Evolutionary conservation across 495 filamentous ascomycete species (phyloP).

Genomic region (Aspergillus campestris): DNA sequence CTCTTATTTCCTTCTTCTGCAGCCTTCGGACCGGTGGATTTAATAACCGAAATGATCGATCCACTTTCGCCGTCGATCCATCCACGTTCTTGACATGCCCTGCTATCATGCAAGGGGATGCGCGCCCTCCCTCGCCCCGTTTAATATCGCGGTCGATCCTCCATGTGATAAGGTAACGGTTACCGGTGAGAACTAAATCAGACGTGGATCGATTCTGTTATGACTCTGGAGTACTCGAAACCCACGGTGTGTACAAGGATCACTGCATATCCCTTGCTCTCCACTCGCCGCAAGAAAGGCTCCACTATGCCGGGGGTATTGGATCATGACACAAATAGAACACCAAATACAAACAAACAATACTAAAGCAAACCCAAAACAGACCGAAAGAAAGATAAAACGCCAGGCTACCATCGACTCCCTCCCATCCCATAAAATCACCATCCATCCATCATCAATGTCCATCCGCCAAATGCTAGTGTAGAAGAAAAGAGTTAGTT

Average conservation of each 20-base stretch:
- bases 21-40: no score
- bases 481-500: no score
- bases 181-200: no score
- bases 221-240: neutral
- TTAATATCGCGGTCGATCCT: no score
- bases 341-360: slow-evolving; percentile 7
- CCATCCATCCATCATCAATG: slow-evolving; percentile 18
- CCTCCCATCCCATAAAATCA: slow-evolving; percentile 5
- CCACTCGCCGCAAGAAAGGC: slow-evolving; percentile 1
- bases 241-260: neutral
- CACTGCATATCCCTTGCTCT: neutral
- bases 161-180: no score
- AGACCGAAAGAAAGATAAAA: neutral
- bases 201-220: no score
- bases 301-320: slow-evolving; percentile 16
- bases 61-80: no score
- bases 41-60: no score
- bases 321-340: slow-evolving; percentile 6
- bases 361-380: neutral
- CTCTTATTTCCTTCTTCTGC: no score
- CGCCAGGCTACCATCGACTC: slow-evolving; percentile 16
- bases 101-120: no score
- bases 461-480: slow-evolving; percentile 41
- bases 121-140: no score
- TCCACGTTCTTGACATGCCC: no score